Conservation (phyloP, 2,329 filamentous ascomycete genomes). For the Ascochyta fabae region DNA sequence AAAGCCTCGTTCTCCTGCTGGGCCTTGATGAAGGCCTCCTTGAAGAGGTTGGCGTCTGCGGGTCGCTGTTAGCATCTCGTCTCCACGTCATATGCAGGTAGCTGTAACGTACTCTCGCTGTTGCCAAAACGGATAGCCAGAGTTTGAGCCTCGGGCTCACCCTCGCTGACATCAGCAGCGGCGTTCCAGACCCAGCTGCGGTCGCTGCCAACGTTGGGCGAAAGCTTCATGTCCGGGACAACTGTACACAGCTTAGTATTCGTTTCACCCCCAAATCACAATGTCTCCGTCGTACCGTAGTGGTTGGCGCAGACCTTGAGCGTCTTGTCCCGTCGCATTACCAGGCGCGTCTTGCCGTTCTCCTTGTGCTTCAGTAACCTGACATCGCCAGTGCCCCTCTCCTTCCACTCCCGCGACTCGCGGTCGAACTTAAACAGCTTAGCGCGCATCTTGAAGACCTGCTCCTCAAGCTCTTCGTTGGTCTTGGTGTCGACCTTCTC, state of each 20-base stretch:
- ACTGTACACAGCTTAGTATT: constrained; percentile 61
- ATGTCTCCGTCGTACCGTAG: constrained; percentile 73
- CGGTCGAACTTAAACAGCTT: constrained; percentile 99
- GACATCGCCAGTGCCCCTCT: constrained; percentile 96
- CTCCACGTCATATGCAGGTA: background rate
- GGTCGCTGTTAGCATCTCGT: background rate
- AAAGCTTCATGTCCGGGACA: constrained; percentile 98
- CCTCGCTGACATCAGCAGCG: constrained; percentile 95
- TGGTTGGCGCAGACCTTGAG: constrained; percentile 99
- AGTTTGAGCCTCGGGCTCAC: constrained; percentile 93
- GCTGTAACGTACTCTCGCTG: constrained; percentile 75
- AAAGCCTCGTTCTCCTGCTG: constrained; percentile 94
- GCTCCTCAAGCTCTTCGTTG: constrained; percentile 97
- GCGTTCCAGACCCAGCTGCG: constrained; percentile 99
- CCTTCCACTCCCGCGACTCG: constrained; percentile 95
- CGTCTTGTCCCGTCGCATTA: constrained; percentile 99
- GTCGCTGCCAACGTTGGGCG: constrained; percentile 96
- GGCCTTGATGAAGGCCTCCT: constrained; percentile 95
- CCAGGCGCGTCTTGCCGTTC: constrained; percentile 94
- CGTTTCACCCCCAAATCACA: constrained; percentile 8
- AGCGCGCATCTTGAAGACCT: constrained; percentile 98
- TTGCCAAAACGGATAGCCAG: constrained; percentile 98
- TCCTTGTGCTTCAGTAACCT: constrained; percentile 98
- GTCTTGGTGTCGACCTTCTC: constrained; percentile 98
- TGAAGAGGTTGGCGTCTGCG: constrained; percentile 95